A percentile compares a stretch with the other conserved stretches of the same genome.
Conservation (phyloP, 768 basidiomycete species). For the Suillus tomentosus region DNA sequence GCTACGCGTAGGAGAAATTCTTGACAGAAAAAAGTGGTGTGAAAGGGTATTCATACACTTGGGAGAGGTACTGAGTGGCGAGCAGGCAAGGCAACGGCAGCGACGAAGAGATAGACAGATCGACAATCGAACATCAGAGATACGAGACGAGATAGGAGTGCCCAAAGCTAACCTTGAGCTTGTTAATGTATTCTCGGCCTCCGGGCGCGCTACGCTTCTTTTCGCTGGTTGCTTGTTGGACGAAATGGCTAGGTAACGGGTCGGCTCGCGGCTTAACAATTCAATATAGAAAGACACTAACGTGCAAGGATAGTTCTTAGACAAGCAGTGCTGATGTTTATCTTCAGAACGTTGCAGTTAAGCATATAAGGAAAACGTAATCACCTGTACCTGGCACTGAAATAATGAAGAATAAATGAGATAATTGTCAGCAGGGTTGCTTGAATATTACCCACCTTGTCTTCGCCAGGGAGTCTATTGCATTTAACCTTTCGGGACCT, state of each 20-base stretch:
- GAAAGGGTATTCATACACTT: slow-evolving; percentile 9
- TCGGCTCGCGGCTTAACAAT: slow-evolving; percentile 22
- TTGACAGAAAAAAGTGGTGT: slow-evolving; percentile 29
- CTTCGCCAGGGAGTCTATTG: slow-evolving; percentile 77
- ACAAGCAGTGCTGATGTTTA: slow-evolving; percentile 68
- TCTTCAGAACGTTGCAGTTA: slow-evolving; percentile 10
- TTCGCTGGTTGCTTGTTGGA: slow-evolving; percentile 84
- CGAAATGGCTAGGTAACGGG: slow-evolving; percentile 56
- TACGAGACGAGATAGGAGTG: background rate
- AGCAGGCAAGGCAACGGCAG: background rate
- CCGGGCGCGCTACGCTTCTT: slow-evolving; percentile 69
- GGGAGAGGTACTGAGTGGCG: slow-evolving; percentile 27
- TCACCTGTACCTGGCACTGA: slow-evolving; percentile 75
- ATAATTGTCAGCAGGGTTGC: slow-evolving; percentile 6
- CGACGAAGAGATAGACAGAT: slow-evolving; percentile 1
- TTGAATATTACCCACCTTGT: slow-evolving; percentile 58
- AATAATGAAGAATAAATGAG: slow-evolving; percentile 8
- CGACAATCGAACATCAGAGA: slow-evolving; percentile 3
- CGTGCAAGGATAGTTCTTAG: slow-evolving; percentile 94
- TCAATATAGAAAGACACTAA: slow-evolving; percentile 43
- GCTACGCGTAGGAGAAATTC: slow-evolving; percentile 64
- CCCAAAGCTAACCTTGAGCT: slow-evolving; percentile 46
- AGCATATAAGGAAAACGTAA: slow-evolving; percentile 4
- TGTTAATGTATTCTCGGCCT: slow-evolving; percentile 63
- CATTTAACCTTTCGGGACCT: slow-evolving; percentile 91